Evolutionary conservation across 1,284 basidiomycete genomes (phyloP), one percentile per base, ranked within the genome.

Genomic region (Takashimella koratensis): DNA sequence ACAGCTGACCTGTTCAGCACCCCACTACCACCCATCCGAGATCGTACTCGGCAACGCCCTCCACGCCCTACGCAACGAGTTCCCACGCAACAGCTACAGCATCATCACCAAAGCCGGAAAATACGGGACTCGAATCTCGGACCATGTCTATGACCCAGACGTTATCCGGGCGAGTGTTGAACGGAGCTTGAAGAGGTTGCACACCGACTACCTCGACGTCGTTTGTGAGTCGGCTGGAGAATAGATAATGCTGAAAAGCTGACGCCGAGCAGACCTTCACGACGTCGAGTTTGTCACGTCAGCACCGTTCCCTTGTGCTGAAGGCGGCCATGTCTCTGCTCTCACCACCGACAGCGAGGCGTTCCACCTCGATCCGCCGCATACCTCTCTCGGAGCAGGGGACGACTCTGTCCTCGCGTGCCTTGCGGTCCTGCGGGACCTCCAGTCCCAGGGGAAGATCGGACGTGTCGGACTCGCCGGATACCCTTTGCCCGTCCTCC

Each of bases 101-200:
- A 74, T 95, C 71, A 86, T 92, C 76, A 94, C 93, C n/a, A 98
- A 98, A 76, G 89, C 87, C 57, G 95, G 93, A 22, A 84, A 94
- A 46, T 94, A 88, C 72, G 91, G 90, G 3, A 68, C 77, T 1
- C 76, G 77, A 43, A 71, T 71, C 26, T 67, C 70, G 10, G 80
- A 83, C 51, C 96, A 97, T 67, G 87, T 95, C 70, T 73, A 95
- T 75, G 81, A 83, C 6, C 86, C 90, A 0, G 70, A 76, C 12
- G 83, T 82, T 25, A 84, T 97, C 51, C 82, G 86, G 10, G 75
- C 79, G 20, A 87, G 85, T 61, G 82, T 98, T 5, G 77, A 81
- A 56, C 83, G 84, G 55, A 90, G 86, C 66, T 77, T 95, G 39
- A 77, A 79, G 53, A 82, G 92, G 21, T 71, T 98, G 52, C 82